These are phyloP conservation scores for Hypoxylon sp. DNA, from an alignment of 2,329 filamentous ascomycete genomes.

Conservation along the genomic window DNA sequence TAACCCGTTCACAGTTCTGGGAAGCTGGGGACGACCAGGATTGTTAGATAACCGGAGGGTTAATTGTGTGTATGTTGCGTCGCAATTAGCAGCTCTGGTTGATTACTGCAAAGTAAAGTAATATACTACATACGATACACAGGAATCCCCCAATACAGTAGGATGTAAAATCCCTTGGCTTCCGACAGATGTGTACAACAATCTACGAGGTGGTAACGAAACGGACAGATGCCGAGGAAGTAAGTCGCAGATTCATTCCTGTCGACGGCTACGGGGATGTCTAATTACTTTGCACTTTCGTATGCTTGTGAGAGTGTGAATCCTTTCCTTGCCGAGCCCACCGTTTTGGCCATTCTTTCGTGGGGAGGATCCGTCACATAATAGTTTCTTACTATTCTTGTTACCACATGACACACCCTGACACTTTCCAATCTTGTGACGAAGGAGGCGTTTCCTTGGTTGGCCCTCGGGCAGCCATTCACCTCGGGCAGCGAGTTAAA, in stretches of 20 bases:
- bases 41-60: constrained; percentile 30
- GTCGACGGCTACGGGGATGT: constrained; percentile 28
- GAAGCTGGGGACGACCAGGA: constrained; percentile 23
- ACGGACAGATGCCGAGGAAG: constrained; percentile 35
- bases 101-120: constrained; percentile 42
- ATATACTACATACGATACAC: constrained; percentile 40
- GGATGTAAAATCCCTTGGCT: constrained; percentile 36
- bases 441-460: constrained; percentile 37
- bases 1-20: constrained; percentile 37
- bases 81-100: constrained; percentile 27
- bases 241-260: constrained; percentile 38
- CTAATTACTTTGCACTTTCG: constrained; percentile 17
- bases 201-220: constrained; percentile 24
- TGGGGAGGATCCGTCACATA: constrained; percentile 31
- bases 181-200: constrained; percentile 25
- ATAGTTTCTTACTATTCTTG: constrained; percentile 36
- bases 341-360: constrained; percentile 24
- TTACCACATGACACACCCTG: constrained; percentile 32
- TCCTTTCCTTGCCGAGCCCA: constrained; percentile 34
- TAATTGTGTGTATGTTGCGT: constrained; percentile 25
- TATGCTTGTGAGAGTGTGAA: neutral
- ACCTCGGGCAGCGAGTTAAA: constrained; percentile 43
- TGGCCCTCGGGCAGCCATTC: constrained; percentile 40
- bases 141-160: constrained; percentile 30
- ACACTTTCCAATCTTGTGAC: constrained; percentile 33